These are phyloP conservation scores for Colletotrichum coccodes DNA, from an alignment of 2,329 filamentous ascomycete species.

Conservation along the genomic window DNA sequence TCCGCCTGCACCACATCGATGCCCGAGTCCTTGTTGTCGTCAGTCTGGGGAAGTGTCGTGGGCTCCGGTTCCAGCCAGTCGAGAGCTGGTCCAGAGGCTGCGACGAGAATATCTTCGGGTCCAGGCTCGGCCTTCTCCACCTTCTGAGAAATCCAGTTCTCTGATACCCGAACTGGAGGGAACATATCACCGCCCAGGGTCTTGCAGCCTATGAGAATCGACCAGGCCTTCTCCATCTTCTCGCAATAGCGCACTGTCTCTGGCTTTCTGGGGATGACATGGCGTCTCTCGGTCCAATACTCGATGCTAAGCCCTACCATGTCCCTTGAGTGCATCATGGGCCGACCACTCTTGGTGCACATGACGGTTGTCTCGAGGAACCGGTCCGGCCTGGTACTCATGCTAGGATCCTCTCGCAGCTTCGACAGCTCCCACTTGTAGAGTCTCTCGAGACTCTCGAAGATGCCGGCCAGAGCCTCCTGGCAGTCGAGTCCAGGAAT, in stretches of 20 bases:
- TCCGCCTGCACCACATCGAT: slow-evolving; percentile 64
- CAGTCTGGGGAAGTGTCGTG: slow-evolving; percentile 62
- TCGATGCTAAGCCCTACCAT: slow-evolving; percentile 77
- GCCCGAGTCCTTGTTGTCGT: slow-evolving; percentile 57
- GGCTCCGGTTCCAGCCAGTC: slow-evolving; percentile 81
- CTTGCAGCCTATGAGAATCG: slow-evolving; percentile 74
- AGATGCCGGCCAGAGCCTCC: slow-evolving; percentile 80
- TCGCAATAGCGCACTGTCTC: slow-evolving; percentile 49
- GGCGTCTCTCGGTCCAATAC: slow-evolving; percentile 78
- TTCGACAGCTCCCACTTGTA: slow-evolving; percentile 75
- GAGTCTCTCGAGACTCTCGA: slow-evolving; percentile 75
- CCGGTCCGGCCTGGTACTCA: slow-evolving; percentile 57
- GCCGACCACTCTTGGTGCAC: slow-evolving; percentile 76
- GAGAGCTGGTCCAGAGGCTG: slow-evolving; percentile 53
- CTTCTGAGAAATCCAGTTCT: slow-evolving; percentile 76
- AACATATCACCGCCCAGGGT: slow-evolving; percentile 55
- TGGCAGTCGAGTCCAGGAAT: slow-evolving; percentile 78
- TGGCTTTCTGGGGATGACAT: slow-evolving; percentile 51
- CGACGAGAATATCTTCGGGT: slow-evolving; percentile 52
- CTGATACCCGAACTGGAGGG: slow-evolving; percentile 75
- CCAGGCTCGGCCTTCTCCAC: slow-evolving; percentile 67
- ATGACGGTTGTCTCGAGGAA: slow-evolving; percentile 67
- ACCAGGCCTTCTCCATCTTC: slow-evolving; percentile 67
- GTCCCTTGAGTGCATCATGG: slow-evolving; percentile 75
- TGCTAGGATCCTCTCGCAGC: slow-evolving; percentile 59